Evolutionary conservation across 139 green algal species (phyloP).

Genomic region (Closterium sp.): DNA sequence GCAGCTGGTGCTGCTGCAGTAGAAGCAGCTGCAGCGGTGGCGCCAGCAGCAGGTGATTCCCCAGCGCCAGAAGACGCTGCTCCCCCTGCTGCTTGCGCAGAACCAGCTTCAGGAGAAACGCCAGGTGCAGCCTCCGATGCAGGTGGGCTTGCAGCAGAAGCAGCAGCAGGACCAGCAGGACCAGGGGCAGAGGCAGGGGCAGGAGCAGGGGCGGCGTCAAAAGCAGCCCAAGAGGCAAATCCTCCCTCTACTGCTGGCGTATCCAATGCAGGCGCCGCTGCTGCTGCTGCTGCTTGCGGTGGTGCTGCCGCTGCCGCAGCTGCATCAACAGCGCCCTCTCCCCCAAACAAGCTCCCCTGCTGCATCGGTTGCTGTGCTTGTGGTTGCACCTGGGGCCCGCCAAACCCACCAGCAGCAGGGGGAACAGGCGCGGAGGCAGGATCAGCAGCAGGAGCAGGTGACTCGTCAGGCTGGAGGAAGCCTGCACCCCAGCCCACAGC

Average conservation of each 20-base stretch:
- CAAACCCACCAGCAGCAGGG: background rate
- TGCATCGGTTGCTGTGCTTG: background rate
- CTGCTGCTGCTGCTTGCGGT: background rate
- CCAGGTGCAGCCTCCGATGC: background rate
- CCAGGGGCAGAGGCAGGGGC: background rate
- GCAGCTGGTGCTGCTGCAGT: background rate
- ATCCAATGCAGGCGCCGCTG: background rate
- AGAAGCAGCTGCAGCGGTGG: background rate
- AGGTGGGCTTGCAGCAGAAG: background rate
- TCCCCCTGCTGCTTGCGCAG: background rate
- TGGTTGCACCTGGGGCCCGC: background rate
- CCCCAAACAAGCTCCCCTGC: background rate
- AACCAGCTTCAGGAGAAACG: background rate
- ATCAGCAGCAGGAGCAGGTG: background rate
- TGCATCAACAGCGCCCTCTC: background rate
- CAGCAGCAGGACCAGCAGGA: background rate
- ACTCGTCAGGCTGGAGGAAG: background rate
- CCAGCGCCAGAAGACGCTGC: background rate
- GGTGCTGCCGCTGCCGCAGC: background rate
- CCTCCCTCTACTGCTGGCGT: background rate
- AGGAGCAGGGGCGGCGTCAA: background rate
- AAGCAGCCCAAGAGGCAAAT: background rate
- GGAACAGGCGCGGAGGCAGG: background rate
- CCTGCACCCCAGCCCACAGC: background rate
- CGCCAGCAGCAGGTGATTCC: background rate